Evolutionary conservation across 768 basidiomycete species (phyloP), one percentile per base, ranked within the genome.

Genomic region (Gyrodon lividus): DNA sequence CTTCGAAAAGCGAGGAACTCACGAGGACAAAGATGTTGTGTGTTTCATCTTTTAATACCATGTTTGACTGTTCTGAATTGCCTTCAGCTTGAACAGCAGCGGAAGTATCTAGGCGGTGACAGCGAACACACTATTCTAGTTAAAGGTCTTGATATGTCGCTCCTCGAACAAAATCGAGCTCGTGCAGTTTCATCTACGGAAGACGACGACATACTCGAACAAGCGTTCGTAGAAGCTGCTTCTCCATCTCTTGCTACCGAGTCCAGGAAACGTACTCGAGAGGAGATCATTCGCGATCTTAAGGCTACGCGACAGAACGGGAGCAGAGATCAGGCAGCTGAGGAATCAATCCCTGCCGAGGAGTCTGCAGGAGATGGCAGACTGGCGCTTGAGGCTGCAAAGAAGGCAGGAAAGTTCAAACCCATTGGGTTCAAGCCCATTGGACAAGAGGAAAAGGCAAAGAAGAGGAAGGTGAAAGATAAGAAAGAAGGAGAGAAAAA

Each of bases 91-190:
- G 89, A 90, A 48, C 77, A 82, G 48, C 80, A 91, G 62, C 77
- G 92, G 31, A 77, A 75, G 50, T 90, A 89, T 65, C 80, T 93
- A 5, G 92, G 92, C 16, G 90, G 92, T 33, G 91, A 96, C 65
- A 82, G 84, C 37, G 79, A 88, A 51, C 92, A 95, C 65, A 84
- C 90, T 10, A 80, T 94, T 50, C 81, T 94, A 10, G 90, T 94
- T 37, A 96, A 93, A 63, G 92, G 92, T 23, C 83, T 98, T 41
- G 95, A 98, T 64, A 78, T 87, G 57, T 87, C 91, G 0, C 79
- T 97, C 6, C 75, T 97, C 14, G 88, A 92, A 61, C 89, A 92
- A 59, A 84, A 88, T 56, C 92, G 85, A 69, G 86, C 87, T 3
- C 83, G 85, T 34, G 74, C 73, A 2, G 71, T 75, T 3, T 67